These are phyloP conservation scores for Forsythia viridissima DNA, from an alignment of 257 asterid genomes.

Conservation along the genomic window DNA sequence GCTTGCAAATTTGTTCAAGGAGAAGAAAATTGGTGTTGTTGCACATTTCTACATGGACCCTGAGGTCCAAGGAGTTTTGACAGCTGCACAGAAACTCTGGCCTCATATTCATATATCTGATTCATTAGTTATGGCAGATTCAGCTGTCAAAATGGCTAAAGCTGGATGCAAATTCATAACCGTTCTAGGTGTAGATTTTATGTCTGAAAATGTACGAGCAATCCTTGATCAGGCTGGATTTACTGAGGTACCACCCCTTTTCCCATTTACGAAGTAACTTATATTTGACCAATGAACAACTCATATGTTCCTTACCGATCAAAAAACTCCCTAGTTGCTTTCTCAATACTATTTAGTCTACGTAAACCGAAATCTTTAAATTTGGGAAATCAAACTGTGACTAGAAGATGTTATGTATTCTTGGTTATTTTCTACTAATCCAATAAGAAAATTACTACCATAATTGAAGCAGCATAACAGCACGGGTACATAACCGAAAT, in stretches of 20 bases:
- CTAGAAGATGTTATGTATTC: too few species aligned
- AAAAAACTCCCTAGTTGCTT: too few species aligned
- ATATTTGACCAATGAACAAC: neutral
- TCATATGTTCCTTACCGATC: too few species aligned
- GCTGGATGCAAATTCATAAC: constrained; percentile 84
- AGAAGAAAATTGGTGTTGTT: constrained; percentile 92
- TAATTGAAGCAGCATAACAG: too few species aligned
- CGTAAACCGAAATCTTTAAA: too few species aligned
- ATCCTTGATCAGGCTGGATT: constrained; percentile 97
- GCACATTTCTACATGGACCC: constrained; percentile 99
- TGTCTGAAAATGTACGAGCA: constrained; percentile 98
- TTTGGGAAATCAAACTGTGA: too few species aligned
- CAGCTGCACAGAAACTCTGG: constrained; percentile 95
- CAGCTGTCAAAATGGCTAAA: constrained; percentile 94
- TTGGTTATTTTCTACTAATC: too few species aligned
- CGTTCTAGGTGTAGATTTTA: constrained; percentile 95
- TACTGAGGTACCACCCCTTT: constrained; percentile 54
- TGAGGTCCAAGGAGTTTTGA: constrained; percentile 95
- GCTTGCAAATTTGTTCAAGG: constrained; percentile 75
- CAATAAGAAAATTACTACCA: too few species aligned
- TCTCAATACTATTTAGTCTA: too few species aligned
- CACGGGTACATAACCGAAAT: too few species aligned
- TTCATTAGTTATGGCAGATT: constrained; percentile 96
- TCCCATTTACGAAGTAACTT: neutral
- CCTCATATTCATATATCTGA: constrained; percentile 97